A percentile compares a stretch with the other conserved stretches of the same genome.
These are phyloP conservation scores for Zostera marina DNA, from an alignment of 116 monocot genomes.

Conservation along the genomic window DNA sequence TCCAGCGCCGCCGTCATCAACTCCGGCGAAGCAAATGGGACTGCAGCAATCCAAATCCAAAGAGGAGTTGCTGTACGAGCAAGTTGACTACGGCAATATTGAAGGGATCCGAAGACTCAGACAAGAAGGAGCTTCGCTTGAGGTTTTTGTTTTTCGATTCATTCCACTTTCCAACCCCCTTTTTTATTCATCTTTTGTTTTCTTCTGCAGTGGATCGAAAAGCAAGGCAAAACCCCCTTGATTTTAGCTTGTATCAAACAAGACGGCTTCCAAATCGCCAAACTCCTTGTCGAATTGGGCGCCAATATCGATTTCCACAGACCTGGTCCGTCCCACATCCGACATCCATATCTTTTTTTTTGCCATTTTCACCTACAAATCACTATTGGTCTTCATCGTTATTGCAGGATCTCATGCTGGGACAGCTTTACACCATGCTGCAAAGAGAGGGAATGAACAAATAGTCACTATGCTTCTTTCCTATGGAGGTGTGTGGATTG, in stretches of 20 bases:
- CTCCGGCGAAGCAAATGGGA: slow-evolving; percentile 23
- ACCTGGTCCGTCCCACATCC: slow-evolving; percentile 31
- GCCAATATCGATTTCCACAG: slow-evolving; percentile 90
- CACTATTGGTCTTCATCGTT: background rate
- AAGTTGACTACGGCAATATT: slow-evolving; percentile 54
- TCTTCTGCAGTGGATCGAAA: slow-evolving; percentile 61
- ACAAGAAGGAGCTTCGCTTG: slow-evolving; percentile 52
- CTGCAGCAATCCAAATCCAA: slow-evolving; percentile 66
- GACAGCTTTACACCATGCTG: slow-evolving; percentile 93
- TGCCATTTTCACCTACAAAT: background rate
- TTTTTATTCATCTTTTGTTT: slow-evolving; percentile 3
- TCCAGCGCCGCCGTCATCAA: too few species aligned
- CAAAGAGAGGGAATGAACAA: slow-evolving; percentile 65
- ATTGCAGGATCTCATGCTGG: slow-evolving; percentile 25
- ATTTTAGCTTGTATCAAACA: slow-evolving; percentile 61
- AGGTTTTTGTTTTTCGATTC: slow-evolving; percentile 17
- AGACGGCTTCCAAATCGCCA: slow-evolving; percentile 43
- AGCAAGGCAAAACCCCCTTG: slow-evolving; percentile 81
- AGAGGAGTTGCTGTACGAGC: slow-evolving; percentile 63
- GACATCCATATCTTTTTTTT: background rate
- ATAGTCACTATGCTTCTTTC: slow-evolving; percentile 68
- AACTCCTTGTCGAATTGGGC: slow-evolving; percentile 57
- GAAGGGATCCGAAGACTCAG: slow-evolving; percentile 46
- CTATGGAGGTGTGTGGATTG: slow-evolving; percentile 29
- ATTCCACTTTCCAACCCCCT: background rate